Evolutionary conservation across 2,329 filamentous ascomycete species (phyloP).

Genomic region (Exophiala sp.): DNA sequence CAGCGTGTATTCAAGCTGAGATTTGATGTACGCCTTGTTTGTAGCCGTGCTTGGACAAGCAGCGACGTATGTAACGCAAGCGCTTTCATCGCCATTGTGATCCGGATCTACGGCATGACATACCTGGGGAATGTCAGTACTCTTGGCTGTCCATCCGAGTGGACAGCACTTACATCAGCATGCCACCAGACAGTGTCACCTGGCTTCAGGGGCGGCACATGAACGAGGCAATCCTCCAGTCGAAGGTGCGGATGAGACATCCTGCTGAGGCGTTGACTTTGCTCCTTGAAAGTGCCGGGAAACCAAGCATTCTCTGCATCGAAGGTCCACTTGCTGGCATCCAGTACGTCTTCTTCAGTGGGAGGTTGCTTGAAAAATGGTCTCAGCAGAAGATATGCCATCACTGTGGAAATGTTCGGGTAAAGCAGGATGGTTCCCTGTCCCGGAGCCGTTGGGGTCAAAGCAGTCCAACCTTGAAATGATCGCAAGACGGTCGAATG

Average conservation of each 20-base stretch:
- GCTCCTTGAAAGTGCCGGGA: conserved; percentile 35
- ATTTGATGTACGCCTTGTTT: conserved; percentile 35
- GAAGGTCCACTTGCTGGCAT: conserved; percentile 37
- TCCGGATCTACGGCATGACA: conserved; percentile 41
- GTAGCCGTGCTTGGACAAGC: conserved; percentile 34
- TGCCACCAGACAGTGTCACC: conserved; percentile 45
- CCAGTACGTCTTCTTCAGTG: conserved; percentile 32
- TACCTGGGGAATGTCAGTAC: conserved; percentile 14
- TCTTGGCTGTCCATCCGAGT: background rate
- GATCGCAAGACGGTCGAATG: conserved; percentile 39
- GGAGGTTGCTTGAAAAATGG: conserved; percentile 40
- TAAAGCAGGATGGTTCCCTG: conserved; percentile 42
- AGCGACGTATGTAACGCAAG: conserved; percentile 37
- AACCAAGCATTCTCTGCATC: conserved; percentile 34
- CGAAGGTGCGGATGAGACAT: conserved; percentile 39
- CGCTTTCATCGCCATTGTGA: conserved; percentile 33
- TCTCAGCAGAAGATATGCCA: conserved; percentile 41
- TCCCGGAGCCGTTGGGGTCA: conserved; percentile 33
- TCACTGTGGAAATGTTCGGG: conserved; percentile 35
- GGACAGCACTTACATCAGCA: conserved; percentile 28
- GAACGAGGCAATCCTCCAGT: conserved; percentile 36
- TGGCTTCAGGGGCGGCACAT: conserved; percentile 38
- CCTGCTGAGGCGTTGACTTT: conserved; percentile 34
- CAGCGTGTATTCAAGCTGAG: background rate
- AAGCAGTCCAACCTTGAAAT: conserved; percentile 44